Percentiles rank a stretch among this genome's conserved stretches.
phyloP scores from a whole-genome alignment of 2,329 filamentous ascomycete genomes.

The Whalleya microplaca region DNA sequence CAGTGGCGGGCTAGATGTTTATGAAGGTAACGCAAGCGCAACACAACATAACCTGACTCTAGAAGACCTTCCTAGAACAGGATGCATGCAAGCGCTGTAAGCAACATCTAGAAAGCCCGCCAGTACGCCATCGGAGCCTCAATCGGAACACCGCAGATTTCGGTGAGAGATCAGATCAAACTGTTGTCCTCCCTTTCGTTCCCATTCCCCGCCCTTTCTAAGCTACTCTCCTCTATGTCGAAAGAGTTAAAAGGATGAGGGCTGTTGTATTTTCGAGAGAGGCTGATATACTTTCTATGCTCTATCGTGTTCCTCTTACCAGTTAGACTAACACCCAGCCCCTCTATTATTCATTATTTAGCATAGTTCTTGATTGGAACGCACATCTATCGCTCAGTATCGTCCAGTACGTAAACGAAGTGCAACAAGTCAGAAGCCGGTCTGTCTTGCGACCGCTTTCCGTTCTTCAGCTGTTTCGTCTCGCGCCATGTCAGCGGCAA shows the following conservation, averaged over 20 bases:
- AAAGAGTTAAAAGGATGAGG: no score
- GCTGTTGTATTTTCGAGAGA: neutral
- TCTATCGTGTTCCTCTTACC: neutral
- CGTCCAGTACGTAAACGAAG: neutral
- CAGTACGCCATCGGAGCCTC: constrained; percentile 21
- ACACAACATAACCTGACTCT: neutral
- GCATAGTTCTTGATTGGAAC: constrained; percentile 17
- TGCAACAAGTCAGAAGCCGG: constrained; percentile 11
- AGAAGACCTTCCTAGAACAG: neutral
- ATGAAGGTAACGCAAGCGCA: neutral
- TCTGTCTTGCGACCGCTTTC: constrained; percentile 4
- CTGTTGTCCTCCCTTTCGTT: constrained; percentile 4
- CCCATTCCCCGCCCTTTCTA: neutral
- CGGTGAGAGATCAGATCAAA: constrained; percentile 13
- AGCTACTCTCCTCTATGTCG: neutral
- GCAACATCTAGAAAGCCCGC: constrained; percentile 12
- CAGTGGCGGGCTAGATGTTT: neutral
- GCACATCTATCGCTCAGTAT: no score
- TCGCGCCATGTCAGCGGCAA: constrained; percentile 23
- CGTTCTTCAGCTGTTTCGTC: constrained; percentile 6
- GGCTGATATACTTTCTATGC: neutral
- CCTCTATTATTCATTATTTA: neutral
- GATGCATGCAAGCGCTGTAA: constrained; percentile 21
- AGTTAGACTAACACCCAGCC: neutral
- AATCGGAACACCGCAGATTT: constrained; percentile 23